These are phyloP conservation scores for Cladophialophora psammophila DNA, from an alignment of 2,329 filamentous ascomycete genomes.

Conservation along the genomic window DNA sequence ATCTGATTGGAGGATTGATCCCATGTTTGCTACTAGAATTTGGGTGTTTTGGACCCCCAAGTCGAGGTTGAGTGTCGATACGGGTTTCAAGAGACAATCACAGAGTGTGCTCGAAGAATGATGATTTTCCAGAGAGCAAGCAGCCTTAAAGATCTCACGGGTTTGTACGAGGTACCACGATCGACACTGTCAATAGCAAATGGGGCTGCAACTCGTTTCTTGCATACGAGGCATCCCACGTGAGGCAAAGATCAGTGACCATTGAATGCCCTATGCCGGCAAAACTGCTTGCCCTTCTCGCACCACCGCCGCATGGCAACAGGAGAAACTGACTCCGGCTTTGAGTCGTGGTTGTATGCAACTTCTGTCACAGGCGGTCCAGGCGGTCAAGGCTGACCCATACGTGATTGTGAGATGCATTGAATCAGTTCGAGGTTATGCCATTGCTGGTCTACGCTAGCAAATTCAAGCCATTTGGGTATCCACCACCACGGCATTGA, in stretches of 20 bases:
- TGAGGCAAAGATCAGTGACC: not conserved
- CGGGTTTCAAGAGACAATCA: not conserved
- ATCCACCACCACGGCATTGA: constrained; percentile 17
- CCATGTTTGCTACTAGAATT: constrained; percentile 10
- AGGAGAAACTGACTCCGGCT: not conserved
- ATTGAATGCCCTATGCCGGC: not conserved
- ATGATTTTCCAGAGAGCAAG: not conserved
- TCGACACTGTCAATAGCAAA: constrained; percentile 4
- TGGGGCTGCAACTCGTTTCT: not conserved
- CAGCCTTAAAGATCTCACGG: not conserved
- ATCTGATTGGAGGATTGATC: constrained; percentile 13
- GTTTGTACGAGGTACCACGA: not conserved
- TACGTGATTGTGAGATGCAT: not conserved
- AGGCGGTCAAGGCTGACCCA: not conserved
- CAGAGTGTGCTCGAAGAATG: not conserved
- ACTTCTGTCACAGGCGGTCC: not conserved
- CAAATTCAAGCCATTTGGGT: constrained; percentile 23
- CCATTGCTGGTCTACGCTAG: constrained; percentile 34
- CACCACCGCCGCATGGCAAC: not conserved
- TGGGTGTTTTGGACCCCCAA: not conserved
- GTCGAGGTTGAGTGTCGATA: not conserved
- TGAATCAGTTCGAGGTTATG: constrained; percentile 30
- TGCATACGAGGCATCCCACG: not conserved
- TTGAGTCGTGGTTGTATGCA: not conserved
- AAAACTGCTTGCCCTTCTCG: not conserved